phyloP scores from a whole-genome alignment of 441 rosid genomes.

The Brassica balearica region DNA sequence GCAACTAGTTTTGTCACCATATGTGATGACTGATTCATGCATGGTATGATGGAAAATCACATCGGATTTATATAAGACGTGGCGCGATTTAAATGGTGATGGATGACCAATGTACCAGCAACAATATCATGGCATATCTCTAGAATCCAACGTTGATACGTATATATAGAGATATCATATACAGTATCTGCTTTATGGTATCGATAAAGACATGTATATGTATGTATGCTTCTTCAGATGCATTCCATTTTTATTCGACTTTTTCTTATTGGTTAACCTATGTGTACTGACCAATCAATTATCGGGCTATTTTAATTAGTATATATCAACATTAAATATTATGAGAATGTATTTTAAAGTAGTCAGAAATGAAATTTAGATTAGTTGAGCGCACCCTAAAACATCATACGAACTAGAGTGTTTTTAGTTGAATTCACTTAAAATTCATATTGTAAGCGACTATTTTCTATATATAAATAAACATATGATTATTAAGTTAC shows the following conservation, averaged over 20 bases:
- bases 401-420: not conserved
- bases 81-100: not conserved
- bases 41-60: constrained; percentile 20
- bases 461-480: not conserved
- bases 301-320: not conserved
- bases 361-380: not conserved
- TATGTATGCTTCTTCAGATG: constrained; percentile 6
- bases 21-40: constrained; percentile 13
- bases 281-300: not conserved
- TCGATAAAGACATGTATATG: not conserved
- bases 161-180: not conserved
- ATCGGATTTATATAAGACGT: constrained; percentile 17
- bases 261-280: not conserved
- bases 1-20: constrained; percentile 33
- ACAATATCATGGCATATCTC: constrained; percentile 17
- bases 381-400: not conserved
- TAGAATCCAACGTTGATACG: constrained; percentile 25
- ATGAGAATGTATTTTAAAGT: not conserved
- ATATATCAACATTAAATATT: constrained; percentile 1
- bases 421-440: not conserved
- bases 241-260: not conserved
- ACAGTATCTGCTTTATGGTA: not conserved
- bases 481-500: not conserved
- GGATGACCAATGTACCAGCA: constrained; percentile 23
- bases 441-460: not conserved